Base-by-base conservation (phyloP, 148 eudicot species). In the Nyssa sinensis region DNA sequence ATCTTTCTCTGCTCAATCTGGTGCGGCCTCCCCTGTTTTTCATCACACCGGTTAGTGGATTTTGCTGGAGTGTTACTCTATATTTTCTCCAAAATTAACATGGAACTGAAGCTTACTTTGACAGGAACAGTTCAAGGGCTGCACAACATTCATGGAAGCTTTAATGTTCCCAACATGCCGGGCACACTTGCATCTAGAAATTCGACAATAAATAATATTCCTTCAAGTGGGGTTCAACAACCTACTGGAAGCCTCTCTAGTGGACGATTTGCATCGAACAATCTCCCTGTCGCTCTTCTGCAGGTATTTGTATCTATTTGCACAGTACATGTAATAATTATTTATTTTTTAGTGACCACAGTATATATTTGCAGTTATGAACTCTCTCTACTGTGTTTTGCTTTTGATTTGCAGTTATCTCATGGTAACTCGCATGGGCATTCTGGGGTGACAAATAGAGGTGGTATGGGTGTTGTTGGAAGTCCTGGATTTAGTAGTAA, bases 391-490 rank as follows among this genome's bases (percentile, higher is more conserved):
- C 17, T 37, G 59, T 8, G 28, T 17, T 27, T 8, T 9, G 4
- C 35, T 27, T 19, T 44, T 44, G 17, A 61, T 62, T 58, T 71
- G 80, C 87, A 94, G 98, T 90, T 92, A 31, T 90, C 98, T 77
- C 98, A 91, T 83, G 88, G 91, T 74, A 84, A 85, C 72, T 83
- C 89, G 70, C 98, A 92, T 82, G 99, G 92, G 80, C 93, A 92
- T 83, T 83, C 97, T 28, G 99, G 97, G 76, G 83, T 93, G 80
- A 75, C 90, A 70, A 90, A 84, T 87, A 89, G 99, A 82, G 97
- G 96, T 72, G 96, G 93, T 73, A 92, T 95, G 94, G 81, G 87
- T 84, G 89, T 92, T 80, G 90, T 89, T 68, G 98, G 98, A 78
- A 90, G 76, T 78, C 91, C 92, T 81, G 99, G 99, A 77, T 95